Base-by-base conservation (phyloP, 1,139 yeast genomes). In the Sugiyamaella xylanicola region DNA sequence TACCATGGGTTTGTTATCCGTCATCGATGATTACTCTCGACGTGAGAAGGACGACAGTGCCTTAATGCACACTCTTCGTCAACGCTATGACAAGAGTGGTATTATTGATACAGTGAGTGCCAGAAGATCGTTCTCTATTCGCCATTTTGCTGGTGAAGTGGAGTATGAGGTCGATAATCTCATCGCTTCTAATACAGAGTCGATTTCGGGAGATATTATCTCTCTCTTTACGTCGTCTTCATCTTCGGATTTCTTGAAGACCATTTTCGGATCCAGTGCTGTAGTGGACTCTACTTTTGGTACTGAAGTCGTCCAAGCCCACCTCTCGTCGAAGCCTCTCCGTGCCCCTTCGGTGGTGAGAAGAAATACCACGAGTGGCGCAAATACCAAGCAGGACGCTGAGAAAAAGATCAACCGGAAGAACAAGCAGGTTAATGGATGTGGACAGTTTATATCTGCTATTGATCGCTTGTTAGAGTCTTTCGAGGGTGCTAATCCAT, bases 141-240 rank as follows among this genome's bases (percentile, higher is more conserved):
- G 71, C 16, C 78, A 74, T 54, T 74, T 70, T 55, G 74, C 74
- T 16, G 78, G 78, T 19, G 77, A 74, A 54, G 76, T 74, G 8
- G 74, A 69, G 52, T 74, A 74, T 59, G 56, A 68, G 3, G 68
- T 69, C 17, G 72, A 71, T 45, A 61, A 62, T 19, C 58, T 74
- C 21, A 59, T 74, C 29, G 68, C 67, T 2, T 67, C 72, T 21
- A 71, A 73, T 48, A 64, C 66, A 4, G 77, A 75, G 53, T 64
- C 69, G 27, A 71, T 75, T 29, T 71, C 76, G 13, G 73, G 76
- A 17, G 78, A 75, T 49, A 69, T 74, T 43, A 72, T 74, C 54
- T 66, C 69, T 15, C 65, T 74, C 9, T 74, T 74, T 62, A 73
- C 74, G 4, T 68, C 73, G 4, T 68, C 75, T 11, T 69, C 73